Base-by-base conservation (phyloP, 78 protist species). In the Guillardia theta region DNA sequence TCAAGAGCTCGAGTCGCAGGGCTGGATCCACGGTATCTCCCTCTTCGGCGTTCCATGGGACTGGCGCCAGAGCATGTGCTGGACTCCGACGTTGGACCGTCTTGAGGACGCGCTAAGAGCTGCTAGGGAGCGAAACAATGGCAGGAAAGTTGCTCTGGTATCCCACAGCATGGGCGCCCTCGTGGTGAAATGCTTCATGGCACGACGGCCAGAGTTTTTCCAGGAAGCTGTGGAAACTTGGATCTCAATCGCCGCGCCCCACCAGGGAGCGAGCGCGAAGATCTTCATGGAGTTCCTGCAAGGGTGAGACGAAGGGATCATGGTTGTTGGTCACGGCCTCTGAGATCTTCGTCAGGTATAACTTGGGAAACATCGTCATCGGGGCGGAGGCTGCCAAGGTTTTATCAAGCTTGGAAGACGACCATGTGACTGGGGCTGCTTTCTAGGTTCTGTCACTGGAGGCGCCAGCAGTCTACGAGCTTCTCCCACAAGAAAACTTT, bases 1-100 rank as follows among this genome's bases (percentile, higher is more conserved):
- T 24, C 19, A 18, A 8, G 80, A 24, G 39, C 19, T 64, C 10
- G 21, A 10, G 80, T 64, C 80, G 10, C 12, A 64, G 12, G 80
- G 80, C 8, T 64, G 80, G 80, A 18, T 64, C 39, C 80, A 10
- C 30, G 80, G 80, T 24, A 24, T 30, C 39, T 30, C 41, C 19
- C 30, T 64, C 44, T 64, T 64, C 19, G 80, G 80, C 80, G 80
- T 64, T 24, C 80, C 80, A 36, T 64, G 80, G 80, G 80, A 64
- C 80, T 64, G 80, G 80, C 12, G 80, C 10, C 80, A 64, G 21
- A 24, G 41, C 8, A 10, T 24, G 21, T 64, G 80, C 80, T 64
- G 80, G 80, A 24, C 80, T 24, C 80, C 80, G 44, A 64, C 80
- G 44, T 36, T 64, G 62, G 33, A 53, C 33, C 33, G 33, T 21